These are phyloP conservation scores for Solanum ossicruentum DNA, from an alignment of 257 asterid species.

Conservation along the genomic window DNA sequence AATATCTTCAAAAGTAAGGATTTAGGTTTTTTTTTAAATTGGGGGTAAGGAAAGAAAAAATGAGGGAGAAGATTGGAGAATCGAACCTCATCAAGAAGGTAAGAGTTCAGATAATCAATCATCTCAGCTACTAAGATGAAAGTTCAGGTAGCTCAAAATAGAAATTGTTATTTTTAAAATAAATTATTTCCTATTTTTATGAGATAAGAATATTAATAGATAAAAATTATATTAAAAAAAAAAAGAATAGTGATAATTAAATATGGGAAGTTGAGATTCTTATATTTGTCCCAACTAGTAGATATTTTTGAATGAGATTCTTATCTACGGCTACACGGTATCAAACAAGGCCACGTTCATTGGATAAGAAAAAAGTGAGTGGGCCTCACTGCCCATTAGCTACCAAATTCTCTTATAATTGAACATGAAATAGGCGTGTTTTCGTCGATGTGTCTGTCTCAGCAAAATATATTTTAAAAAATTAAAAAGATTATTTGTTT, in stretches of 20 bases:
- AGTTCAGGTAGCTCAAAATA: neutral
- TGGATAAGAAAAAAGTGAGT: neutral
- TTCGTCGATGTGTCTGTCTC: too few relatives aligned
- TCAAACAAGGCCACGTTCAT: neutral
- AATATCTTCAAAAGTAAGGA: neutral
- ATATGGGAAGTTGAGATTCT: neutral
- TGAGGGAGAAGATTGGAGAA: too few relatives aligned
- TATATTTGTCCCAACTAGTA: neutral
- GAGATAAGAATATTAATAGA: neutral
- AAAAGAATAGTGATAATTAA: neutral
- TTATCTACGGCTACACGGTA: neutral
- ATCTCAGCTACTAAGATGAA: too few relatives aligned
- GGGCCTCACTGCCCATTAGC: too few relatives aligned
- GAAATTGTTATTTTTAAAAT: rapidly evolving
- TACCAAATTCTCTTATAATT: too few relatives aligned
- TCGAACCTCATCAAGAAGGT: too few relatives aligned
- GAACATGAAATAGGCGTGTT: too few relatives aligned
- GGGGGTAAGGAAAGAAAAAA: too few relatives aligned
- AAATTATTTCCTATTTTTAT: neutral
- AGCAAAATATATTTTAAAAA: too few relatives aligned
- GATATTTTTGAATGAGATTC: neutral
- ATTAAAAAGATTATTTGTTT: too few relatives aligned
- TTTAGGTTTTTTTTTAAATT: neutral
- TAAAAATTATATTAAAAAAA: neutral
- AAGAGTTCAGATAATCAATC: too few relatives aligned